These are phyloP conservation scores for Toxicodendron radicans DNA, from an alignment of 345 rosid genomes.

Conservation along the genomic window DNA sequence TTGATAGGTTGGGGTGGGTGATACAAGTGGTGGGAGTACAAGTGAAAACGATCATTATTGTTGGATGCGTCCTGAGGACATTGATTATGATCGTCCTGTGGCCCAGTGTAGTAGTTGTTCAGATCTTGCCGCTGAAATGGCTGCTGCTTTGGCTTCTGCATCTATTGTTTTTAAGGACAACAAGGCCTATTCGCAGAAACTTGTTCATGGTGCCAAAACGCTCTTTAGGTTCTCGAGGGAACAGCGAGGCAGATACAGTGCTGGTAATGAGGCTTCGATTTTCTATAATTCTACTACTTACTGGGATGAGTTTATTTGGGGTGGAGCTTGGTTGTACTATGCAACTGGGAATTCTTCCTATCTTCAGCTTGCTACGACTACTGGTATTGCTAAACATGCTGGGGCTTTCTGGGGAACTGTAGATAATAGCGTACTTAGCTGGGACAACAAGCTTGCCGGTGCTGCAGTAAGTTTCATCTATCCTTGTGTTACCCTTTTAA, in stretches of 20 bases:
- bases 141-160: constrained; percentile 92
- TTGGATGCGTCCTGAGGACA: constrained; percentile 99
- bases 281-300: constrained; percentile 88
- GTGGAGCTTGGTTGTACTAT: constrained; percentile 91
- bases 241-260: constrained; percentile 81
- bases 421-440: constrained; percentile 83
- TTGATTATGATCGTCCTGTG: constrained; percentile 78
- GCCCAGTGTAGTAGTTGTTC: constrained; percentile 70
- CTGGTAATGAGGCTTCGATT: constrained; percentile 55
- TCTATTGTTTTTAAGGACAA: constrained; percentile 96
- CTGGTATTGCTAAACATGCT: constrained; percentile 80
- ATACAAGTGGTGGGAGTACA: constrained; percentile 76
- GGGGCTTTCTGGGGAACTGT: constrained; percentile 94
- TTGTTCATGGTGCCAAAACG: constrained; percentile 82
- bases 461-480: constrained; percentile 62
- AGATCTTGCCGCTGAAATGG: constrained; percentile 97
- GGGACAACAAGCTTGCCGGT: constrained; percentile 99
- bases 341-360: constrained; percentile 87
- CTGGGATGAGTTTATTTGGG: constrained; percentile 97
- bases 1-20: constrained; percentile 84
- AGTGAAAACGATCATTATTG: constrained; percentile 83
- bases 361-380: constrained; percentile 71
- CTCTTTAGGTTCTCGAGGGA: constrained; percentile 72
- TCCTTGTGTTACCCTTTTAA: constrained; percentile 11
- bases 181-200: constrained; percentile 87